These are phyloP conservation scores for Phyllosticta capitalensis DNA, from an alignment of 2,329 filamentous ascomycete genomes.

Conservation along the genomic window DNA sequence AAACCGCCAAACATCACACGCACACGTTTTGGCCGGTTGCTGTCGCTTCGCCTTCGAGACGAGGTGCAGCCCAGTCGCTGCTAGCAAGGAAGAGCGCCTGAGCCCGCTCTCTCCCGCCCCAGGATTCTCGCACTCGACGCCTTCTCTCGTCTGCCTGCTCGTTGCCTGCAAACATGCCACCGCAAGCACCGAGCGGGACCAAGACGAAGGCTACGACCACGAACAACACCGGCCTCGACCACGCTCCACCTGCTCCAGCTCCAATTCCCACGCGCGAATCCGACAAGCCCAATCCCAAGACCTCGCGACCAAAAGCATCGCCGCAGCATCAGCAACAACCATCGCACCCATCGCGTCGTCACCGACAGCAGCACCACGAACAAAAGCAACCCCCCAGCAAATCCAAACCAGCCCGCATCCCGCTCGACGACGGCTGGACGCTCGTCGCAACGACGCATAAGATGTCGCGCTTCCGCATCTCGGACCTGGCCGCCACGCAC, in stretches of 20 bases:
- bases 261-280: not conserved
- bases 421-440: slow-evolving; percentile 27
- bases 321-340: not conserved
- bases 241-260: not conserved
- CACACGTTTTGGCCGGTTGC: not conserved
- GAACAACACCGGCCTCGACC: not conserved
- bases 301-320: not conserved
- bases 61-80: not conserved
- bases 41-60: not conserved
- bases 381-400: not conserved
- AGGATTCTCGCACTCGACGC: not conserved
- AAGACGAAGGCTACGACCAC: not conserved
- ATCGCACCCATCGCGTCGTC: not conserved
- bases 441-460: slow-evolving; percentile 19
- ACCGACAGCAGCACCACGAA: not conserved
- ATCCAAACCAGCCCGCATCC: slow-evolving; percentile 22
- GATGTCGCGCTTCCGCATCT: not conserved
- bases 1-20: not conserved
- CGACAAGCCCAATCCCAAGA: not conserved
- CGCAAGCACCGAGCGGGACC: not conserved
- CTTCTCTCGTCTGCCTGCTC: not conserved
- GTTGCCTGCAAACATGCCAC: not conserved
- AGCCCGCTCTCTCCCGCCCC: not conserved
- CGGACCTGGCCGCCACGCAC: slow-evolving; percentile 11
- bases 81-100: not conserved